These are phyloP conservation scores for Tolypocladium capitatum DNA, from an alignment of 2,329 filamentous ascomycete genomes.

Conservation along the genomic window DNA sequence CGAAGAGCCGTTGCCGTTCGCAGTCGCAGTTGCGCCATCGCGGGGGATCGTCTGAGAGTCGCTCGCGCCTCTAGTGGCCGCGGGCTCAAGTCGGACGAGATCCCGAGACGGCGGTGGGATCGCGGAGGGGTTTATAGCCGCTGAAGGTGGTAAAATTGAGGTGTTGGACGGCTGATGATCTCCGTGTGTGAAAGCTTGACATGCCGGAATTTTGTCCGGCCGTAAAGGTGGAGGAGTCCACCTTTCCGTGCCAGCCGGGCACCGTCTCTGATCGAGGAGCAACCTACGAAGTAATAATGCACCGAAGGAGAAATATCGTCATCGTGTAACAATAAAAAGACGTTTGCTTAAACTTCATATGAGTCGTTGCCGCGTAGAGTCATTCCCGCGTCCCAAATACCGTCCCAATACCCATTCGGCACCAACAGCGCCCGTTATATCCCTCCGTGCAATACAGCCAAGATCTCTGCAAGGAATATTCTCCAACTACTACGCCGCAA, in stretches of 20 bases:
- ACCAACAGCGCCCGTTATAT: not conserved
- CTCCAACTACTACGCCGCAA: not conserved
- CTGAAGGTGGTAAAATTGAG: too few species aligned
- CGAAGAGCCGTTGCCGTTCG: slow-evolving; percentile 17
- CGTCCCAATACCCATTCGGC: not conserved
- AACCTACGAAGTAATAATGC: too few species aligned
- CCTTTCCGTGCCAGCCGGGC: not conserved
- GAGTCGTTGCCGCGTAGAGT: not conserved
- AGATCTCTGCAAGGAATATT: not conserved
- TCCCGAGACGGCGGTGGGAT: not conserved
- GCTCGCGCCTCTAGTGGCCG: not conserved
- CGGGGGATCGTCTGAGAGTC: not conserved
- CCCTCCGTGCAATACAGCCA: not conserved
- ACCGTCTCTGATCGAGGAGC: not conserved
- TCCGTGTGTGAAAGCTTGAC: not conserved
- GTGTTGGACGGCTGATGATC: not conserved
- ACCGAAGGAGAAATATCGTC: too few species aligned
- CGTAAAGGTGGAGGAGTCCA: not conserved
- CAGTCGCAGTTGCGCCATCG: slow-evolving; percentile 20
- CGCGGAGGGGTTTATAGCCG: not conserved
- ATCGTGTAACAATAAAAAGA: not conserved
- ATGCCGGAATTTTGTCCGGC: not conserved
- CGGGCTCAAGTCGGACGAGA: not conserved
- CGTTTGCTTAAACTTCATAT: not conserved
- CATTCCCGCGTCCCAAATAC: not conserved